Evolutionary conservation across 176 grass and related monocot species (phyloP).

Genomic region (Eremochloa ophiuroides): DNA sequence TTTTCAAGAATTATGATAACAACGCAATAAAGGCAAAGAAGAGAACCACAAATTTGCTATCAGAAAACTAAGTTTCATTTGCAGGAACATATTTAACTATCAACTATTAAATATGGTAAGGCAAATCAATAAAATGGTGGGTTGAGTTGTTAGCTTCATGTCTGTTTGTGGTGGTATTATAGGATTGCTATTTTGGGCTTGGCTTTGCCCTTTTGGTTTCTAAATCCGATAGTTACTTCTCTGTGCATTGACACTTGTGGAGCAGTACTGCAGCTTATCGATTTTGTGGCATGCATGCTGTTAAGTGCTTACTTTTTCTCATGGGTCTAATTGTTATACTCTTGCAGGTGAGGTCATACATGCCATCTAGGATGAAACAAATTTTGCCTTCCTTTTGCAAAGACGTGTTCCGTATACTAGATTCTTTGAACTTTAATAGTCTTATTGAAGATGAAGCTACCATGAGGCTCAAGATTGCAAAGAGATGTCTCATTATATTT

Average conservation of each 20-base stretch:
- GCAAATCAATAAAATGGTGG: neutral
- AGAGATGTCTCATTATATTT: constrained; percentile 86
- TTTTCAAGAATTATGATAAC: neutral
- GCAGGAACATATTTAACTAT: neutral
- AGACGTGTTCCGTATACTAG: constrained; percentile 69
- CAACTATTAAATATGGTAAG: neutral
- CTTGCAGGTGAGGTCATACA: constrained; percentile 80
- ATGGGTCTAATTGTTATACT: constrained; percentile 27
- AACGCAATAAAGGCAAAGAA: neutral
- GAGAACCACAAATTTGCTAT: neutral
- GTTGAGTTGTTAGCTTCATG: neutral
- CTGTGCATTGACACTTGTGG: constrained; percentile 14
- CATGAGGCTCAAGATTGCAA: constrained; percentile 68
- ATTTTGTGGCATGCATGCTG: neutral
- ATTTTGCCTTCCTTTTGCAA: constrained; percentile 78
- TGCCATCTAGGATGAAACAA: constrained; percentile 62
- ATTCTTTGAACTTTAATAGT: constrained; percentile 58
- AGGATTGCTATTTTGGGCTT: neutral
- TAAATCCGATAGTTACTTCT: neutral
- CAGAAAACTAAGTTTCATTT: neutral
- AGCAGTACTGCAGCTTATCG: neutral
- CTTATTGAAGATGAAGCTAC: constrained; percentile 31
- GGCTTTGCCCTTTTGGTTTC: neutral
- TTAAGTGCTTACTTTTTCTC: constrained; percentile 31
- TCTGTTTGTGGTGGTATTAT: constrained; percentile 1